These are phyloP conservation scores for Pseudogymnoascus sp. DNA, from an alignment of 2,329 filamentous ascomycete genomes.

Conservation along the genomic window DNA sequence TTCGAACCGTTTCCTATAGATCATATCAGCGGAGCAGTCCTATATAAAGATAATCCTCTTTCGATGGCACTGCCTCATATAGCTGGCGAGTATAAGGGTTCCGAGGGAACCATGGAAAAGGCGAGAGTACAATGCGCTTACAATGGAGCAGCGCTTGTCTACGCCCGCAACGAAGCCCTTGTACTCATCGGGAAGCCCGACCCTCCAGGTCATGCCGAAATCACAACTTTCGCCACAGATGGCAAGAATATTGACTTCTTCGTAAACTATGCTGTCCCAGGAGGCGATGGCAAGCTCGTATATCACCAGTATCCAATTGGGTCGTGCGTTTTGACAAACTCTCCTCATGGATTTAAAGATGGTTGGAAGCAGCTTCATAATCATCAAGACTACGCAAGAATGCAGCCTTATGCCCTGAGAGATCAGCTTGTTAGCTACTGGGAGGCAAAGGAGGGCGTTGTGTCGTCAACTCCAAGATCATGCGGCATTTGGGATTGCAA, in stretches of 20 bases:
- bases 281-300: constrained; percentile 12
- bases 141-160: constrained; percentile 17
- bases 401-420: neutral
- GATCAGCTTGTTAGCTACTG: neutral
- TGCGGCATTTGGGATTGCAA: neutral
- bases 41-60: neutral
- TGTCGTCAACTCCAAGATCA: neutral
- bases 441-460: neutral
- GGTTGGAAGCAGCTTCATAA: neutral
- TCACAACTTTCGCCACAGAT: constrained; percentile 17
- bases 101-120: constrained; percentile 9
- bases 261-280: constrained; percentile 13
- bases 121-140: constrained; percentile 16
- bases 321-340: neutral
- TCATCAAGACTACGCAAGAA: neutral
- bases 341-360: neutral
- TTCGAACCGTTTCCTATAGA: constrained; percentile 14
- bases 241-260: constrained; percentile 15
- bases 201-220: constrained; percentile 11
- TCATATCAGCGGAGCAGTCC: neutral
- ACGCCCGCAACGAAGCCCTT: constrained; percentile 16
- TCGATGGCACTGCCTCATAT: constrained; percentile 13
- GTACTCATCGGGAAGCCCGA: constrained; percentile 14
- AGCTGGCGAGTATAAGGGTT: constrained; percentile 14
- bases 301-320: constrained; percentile 15